Evolutionary conservation across 2,329 filamentous ascomycete species (phyloP), one percentile per base, ranked within the genome.

Genomic region (Exophiala sideris): DNA sequence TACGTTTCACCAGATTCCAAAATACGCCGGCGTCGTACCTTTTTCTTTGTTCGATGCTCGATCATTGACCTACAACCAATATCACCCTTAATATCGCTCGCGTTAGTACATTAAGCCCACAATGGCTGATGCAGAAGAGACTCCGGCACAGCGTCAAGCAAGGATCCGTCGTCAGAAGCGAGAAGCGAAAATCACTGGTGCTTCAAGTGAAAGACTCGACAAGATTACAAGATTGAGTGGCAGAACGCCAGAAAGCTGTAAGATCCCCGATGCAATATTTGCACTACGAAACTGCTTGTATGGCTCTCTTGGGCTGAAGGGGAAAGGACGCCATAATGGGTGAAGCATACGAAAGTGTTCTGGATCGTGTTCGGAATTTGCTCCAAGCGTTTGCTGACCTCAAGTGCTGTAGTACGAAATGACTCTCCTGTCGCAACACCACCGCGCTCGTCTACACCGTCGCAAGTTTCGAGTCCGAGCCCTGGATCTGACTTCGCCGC

Each of bases 201-300:
- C 78, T 57, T 83, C 81, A 50, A 76, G 79, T 36, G 77, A 79
- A 35, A 76, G 83, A 58, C 71, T 86, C 40, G 79, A 84, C 52
- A 80, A 81, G 62, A 86, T 86, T 67, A 83, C 81, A 36, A 76
- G 76, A 35, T 66, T 85, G 50, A 83, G 81, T 54, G 83, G 81
- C 59, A 70, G 76, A 44, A 70, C 68, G 54, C 72, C 76, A 39
- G 71, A 72, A 50, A 64, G 65, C 48, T 65, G 72, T 75, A 67
- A 47, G 65, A 61, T 36, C 14, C 20, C 45, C 12, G 11, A 29
- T 16, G 21, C 32, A 14, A 39, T 39, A 61, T 21, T 29, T 3
- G 24, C 24, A 29, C 24, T 29, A 8, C 24, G 24, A 29, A 8
- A 29, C 24, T 29, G 24, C 24, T 29, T 8, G 24, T 29, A 29